Evolutionary conservation across 2,329 filamentous ascomycete genomes (phyloP), one percentile per base, ranked within the genome.

Genomic region (Ascochyta koolunga): DNA sequence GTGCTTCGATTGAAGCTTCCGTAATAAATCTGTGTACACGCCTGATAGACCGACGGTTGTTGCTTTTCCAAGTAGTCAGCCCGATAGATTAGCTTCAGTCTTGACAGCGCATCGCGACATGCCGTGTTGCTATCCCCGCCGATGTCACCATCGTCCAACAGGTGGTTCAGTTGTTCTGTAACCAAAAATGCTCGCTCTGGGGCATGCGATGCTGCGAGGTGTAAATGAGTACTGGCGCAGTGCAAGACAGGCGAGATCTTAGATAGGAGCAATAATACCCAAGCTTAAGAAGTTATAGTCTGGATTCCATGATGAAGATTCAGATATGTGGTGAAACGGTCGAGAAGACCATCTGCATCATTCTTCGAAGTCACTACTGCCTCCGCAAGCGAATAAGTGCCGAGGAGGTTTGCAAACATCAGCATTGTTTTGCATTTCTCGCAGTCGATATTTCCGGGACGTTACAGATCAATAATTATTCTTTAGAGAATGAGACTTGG

Each of bases 291-390:
- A 5, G 41, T 52, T n/a, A 65, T 49, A 5, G 53, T 52, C 9
- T 47, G 39, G 4, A 62, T 56, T n/a, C 60, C 62, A 7, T 60
- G 56, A 31, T 64, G 62, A 11, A 65, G 52, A 22, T 60, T 58
- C 18, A 64, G 48, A 41, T 64, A 62, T 18, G 50, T 50, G 25
- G 60, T 46, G n/a, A 62, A 64, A 7, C 50, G 41, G 44, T 65
- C 55, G 29, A 65, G 32, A 16, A 64, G 60, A 11, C 45, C 52
- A 25, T 52, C 44, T 25, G 57, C 45, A 36, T 58, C 45, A 11
- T 27, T 21, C 29, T 54, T 43, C 4, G 51, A 53, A 15, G 36
- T 31, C 16, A 40, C 53, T 15, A 58, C 60, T 24, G 51, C 61
- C 31, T 62, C 61, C 16, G 43, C 58, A 25, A 64, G 58, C n/a